Evolutionary conservation across 768 basidiomycete species (phyloP), one percentile per base, ranked within the genome.

Genomic region (Lactifluus subvellereus): DNA sequence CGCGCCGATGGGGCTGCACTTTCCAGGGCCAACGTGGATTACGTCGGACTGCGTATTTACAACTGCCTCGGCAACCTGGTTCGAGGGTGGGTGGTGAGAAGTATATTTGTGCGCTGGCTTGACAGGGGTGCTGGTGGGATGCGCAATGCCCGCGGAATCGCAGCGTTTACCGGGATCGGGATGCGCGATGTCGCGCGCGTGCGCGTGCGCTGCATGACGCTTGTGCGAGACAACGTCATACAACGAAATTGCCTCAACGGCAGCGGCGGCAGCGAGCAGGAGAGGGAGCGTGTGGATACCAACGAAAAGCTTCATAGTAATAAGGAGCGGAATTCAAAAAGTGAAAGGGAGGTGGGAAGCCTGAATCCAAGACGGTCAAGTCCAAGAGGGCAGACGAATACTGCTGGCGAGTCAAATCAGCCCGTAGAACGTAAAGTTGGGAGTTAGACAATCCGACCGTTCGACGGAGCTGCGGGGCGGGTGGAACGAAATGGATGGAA

Each of bases 221-320:
- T 48, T 53, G 3, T n/a, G 48, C 13, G 48, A 16, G 54, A 37
- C 35, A 13, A 38, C 16, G 13, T 59, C 49, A 59, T 54, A 38
- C 32, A 50, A 27, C 6, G 43, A 37, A 27, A 14, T 47, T 18
- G 62, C 65, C 27, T 55, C 63, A 7, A 47, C 42, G 35, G 51
- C 43, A 40, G 50, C 32, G 37, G 57, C 14, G 37, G 51, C 18
- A n/a, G 56, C 35, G 20, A 65, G 43, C 16, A 57, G 5, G 27
- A 64, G 54, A n/a, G 54, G 52, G 45, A 65, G 30, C 32, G 54
- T 20, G 14, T 38, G 43, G n/a, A 66, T 45, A 14, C 63, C 40
- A 20, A 54, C 3, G 22, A 54, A 45, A 38, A 58, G 6, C 50
- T 65, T 66, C 66, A 66, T 66, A 13, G 20, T 32, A 52, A 27